Base-by-base conservation (phyloP, 306 rosid genomes). In the Rosa chinensis region DNA sequence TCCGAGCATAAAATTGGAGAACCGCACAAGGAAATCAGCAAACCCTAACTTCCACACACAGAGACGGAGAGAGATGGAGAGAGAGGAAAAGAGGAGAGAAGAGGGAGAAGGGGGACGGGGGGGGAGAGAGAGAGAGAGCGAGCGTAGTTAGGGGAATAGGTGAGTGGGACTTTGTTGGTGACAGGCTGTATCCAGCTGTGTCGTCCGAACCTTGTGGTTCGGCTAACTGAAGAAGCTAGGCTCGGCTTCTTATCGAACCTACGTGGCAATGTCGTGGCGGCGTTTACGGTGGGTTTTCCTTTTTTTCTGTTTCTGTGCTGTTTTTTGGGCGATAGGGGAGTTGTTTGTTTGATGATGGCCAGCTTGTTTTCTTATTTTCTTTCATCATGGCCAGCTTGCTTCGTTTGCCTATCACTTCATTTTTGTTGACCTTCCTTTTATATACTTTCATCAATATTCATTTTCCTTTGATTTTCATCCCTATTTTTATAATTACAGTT, bases 151-250 rank as follows among this genome's bases (percentile, higher is more conserved):
- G 87, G 87, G 92, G 87, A 86, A 86, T 83, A 77, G 89, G 92
- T 91, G 96, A 95, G 99, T 95, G 99, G 97, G 92, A 95, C 98
- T 92, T 94, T 87, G 97, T 94, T 94, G 99, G 88, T 87, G 89
- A 94, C 99, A 94, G 97, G 73, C 97, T 94, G 97, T 94, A 92
- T 88, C 97, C 99, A 94, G 99, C 95, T 92, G 97, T 89, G 84
- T 81, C 82, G 6, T 74, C 93, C 89, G 85, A 89, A 81, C 89
- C 97, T 84, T 20, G 20, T 47, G 97, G 40, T 86, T 87, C 87
- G 97, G 82, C 21, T 32, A 56, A 40, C 76, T 80, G 74, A 74
- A 73, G 43, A 62, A 50, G 47, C 78, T 84, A 89, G 91, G 81
- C 79, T 90, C 86, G 89, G 68, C 67, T 4, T 44, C 13, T 9